Conservation (phyloP, 2,329 filamentous ascomycete species). For the Ophiostoma pallidulum region DNA sequence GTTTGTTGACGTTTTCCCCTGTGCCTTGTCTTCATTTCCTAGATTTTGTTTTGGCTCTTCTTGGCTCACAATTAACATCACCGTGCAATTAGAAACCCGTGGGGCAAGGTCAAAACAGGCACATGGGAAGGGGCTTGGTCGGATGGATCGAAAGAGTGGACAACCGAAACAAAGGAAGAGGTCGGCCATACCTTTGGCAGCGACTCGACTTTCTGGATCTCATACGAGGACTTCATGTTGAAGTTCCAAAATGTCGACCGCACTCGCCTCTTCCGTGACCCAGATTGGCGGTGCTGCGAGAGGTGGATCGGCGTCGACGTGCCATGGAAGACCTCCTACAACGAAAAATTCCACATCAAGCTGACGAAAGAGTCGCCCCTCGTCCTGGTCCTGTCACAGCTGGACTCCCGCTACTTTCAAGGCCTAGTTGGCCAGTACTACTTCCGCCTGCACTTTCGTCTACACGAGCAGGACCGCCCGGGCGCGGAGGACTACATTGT, state of each 20-base stretch:
- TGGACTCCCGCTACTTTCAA: slow-evolving; percentile 48
- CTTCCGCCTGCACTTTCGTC: slow-evolving; percentile 44
- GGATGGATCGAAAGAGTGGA: slow-evolving; percentile 80
- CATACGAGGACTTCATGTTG: slow-evolving; percentile 48
- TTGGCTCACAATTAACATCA: no score
- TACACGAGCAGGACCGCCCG: slow-evolving; percentile 38
- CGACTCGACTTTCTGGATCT: slow-evolving; percentile 58
- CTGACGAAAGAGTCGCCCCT: slow-evolving; percentile 40
- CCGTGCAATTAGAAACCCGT: slow-evolving; percentile 69
- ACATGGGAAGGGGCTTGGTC: slow-evolving; percentile 76
- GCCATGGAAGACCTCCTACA: slow-evolving; percentile 48
- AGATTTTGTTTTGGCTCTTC: not conserved
- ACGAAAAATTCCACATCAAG: slow-evolving; percentile 45
- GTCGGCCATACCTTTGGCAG: slow-evolving; percentile 67
- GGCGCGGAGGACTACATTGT: slow-evolving; percentile 43
- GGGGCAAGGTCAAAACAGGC: slow-evolving; percentile 65
- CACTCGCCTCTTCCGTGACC: slow-evolving; percentile 44
- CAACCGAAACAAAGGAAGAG: slow-evolving; percentile 64
- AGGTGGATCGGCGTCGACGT: slow-evolving; percentile 34
- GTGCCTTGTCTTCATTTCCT: not conserved
- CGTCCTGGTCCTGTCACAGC: slow-evolving; percentile 47
- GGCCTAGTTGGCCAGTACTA: slow-evolving; percentile 48
- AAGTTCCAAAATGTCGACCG: slow-evolving; percentile 51
- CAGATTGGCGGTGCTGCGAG: slow-evolving; percentile 45
- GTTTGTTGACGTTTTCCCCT: slow-evolving; percentile 9